Evolutionary conservation across 2,329 filamentous ascomycete genomes (phyloP).

Genomic region (Basipetospora chlamydospora): DNA sequence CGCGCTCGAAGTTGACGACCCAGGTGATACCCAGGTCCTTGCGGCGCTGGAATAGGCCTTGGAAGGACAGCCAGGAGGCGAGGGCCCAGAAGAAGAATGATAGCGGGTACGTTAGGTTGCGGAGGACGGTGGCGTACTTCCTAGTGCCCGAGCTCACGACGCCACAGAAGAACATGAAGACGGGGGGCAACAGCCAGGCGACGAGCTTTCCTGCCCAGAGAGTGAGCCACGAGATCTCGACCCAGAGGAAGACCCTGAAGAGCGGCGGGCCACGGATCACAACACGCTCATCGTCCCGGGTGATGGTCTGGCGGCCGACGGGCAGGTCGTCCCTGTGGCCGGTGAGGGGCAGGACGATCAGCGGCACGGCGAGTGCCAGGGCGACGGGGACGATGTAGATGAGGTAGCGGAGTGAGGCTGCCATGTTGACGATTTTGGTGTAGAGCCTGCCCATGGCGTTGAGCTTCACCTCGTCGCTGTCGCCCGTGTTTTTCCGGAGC

Average conservation of each 20-base stretch:
- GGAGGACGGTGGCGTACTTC: conserved; percentile 54
- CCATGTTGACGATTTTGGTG: conserved; percentile 48
- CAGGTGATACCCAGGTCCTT: conserved; percentile 27
- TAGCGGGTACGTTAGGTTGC: conserved; percentile 49
- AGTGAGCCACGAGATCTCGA: conserved; percentile 52
- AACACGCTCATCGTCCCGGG: conserved; percentile 9
- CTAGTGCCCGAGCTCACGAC: conserved; percentile 55
- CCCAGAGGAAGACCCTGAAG: conserved; percentile 52
- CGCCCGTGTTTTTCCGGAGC: conserved; percentile 28
- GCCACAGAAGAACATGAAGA: conserved; percentile 56
- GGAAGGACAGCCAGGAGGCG: conserved; percentile 47
- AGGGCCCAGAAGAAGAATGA: conserved; percentile 57
- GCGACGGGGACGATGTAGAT: conserved; percentile 53
- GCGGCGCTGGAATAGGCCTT: conserved; percentile 29
- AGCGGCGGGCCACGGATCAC: conserved; percentile 29
- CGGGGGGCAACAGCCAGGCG: conserved; percentile 41
- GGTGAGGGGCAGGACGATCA: conserved; percentile 38
- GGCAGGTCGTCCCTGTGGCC: conserved; percentile 22
- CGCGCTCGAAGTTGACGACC: conserved; percentile 43
- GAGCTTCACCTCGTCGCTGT: conserved; percentile 37
- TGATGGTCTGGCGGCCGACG: conserved; percentile 17
- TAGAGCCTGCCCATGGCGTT: conserved; percentile 54
- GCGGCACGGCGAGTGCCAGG: conserved; percentile 44
- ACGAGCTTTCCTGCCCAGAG: conserved; percentile 54
- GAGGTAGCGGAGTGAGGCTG: conserved; percentile 49